Base-by-base conservation (phyloP, 495 filamentous ascomycete genomes). In the Penicillium soppii region DNA sequence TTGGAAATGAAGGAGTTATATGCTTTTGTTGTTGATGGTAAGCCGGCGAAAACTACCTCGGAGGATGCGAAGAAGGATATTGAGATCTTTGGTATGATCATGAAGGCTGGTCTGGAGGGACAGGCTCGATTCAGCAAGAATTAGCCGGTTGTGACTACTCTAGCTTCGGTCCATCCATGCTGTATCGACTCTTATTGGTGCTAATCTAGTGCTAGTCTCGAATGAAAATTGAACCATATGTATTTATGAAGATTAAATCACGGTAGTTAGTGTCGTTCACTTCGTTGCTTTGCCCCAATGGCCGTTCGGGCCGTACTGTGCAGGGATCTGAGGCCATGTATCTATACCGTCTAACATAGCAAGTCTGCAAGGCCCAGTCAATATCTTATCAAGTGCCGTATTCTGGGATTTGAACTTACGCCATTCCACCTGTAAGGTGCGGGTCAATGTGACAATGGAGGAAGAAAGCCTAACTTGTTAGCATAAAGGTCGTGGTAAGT, bases 31-130 rank as follows among this genome's bases (percentile, higher is more conserved):
- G 55, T 64, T 3, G 44, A 68, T n/a, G 71, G 72, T 1, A 69
- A 67, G 57, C 19, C 44, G 8, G 57, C 66, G 15, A 80, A 80
- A 58, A 79, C 77, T 9, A 76, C 62, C 1, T 53, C 61, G 2
- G 50, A 52, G 36, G 76, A 79, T 69, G 70, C 77, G n/a, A 43
- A 41, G 35, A 42, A 70, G 40, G 75, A 80, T 53, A 36, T 80
- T 8, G 48, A 56, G 29, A 38, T 60, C n/a, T 56, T 59, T 25
- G 33, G 43, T 1, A 59, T 59, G 56, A 37, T 54, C 17, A 49
- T 58, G 33, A 43, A 43, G 41, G 36, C 39, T 52, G 44, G 86
- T 19, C 4, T 49, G 27, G 47, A 40, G 23, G 47, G 47, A 23
- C 47, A 49, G 17, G 47, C 37, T 33, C 22, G 36, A 32, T 26